These are phyloP conservation scores for Nitzschia palea DNA, from an alignment of 108 stramenopile genomes.

Conservation along the genomic window DNA sequence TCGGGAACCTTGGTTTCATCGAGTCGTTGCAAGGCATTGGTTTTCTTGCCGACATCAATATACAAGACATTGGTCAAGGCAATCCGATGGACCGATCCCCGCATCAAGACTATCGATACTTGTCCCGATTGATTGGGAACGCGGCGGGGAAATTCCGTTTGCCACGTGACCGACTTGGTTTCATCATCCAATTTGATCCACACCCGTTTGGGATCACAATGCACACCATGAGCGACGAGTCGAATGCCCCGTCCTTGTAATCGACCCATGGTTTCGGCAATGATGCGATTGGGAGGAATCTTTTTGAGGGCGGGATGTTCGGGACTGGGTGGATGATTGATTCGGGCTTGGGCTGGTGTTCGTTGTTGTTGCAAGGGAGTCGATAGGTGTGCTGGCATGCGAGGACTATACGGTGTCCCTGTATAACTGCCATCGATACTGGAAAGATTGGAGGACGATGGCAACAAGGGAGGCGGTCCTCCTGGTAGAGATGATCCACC, in stretches of 20 bases:
- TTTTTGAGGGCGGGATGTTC: slow-evolving; percentile 39
- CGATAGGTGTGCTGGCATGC: background rate
- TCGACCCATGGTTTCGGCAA: slow-evolving; percentile 46
- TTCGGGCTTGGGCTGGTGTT: background rate
- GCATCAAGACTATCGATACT: slow-evolving; percentile 46
- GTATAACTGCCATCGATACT: background rate
- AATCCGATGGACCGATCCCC: slow-evolving; percentile 51
- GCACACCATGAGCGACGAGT: slow-evolving; percentile 60
- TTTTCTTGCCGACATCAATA: slow-evolving; percentile 66
- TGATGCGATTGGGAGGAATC: slow-evolving; percentile 37
- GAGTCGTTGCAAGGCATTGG: slow-evolving; percentile 39
- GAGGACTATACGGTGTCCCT: no score
- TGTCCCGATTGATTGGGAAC: slow-evolving; percentile 40
- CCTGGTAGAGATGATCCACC: background rate
- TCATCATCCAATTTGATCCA: slow-evolving; percentile 51
- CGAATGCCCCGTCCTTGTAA: slow-evolving; percentile 50
- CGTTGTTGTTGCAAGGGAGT: background rate
- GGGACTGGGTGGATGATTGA: slow-evolving; percentile 26
- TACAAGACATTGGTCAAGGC: slow-evolving; percentile 50
- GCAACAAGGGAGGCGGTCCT: background rate
- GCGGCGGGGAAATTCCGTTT: slow-evolving; percentile 54
- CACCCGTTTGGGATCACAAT: slow-evolving; percentile 60
- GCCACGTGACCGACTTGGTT: slow-evolving; percentile 40
- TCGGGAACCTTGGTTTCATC: slow-evolving; percentile 23
- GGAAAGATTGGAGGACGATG: background rate